Conservation (phyloP, 345 rosid species). For the Theobroma cacao region DNA sequence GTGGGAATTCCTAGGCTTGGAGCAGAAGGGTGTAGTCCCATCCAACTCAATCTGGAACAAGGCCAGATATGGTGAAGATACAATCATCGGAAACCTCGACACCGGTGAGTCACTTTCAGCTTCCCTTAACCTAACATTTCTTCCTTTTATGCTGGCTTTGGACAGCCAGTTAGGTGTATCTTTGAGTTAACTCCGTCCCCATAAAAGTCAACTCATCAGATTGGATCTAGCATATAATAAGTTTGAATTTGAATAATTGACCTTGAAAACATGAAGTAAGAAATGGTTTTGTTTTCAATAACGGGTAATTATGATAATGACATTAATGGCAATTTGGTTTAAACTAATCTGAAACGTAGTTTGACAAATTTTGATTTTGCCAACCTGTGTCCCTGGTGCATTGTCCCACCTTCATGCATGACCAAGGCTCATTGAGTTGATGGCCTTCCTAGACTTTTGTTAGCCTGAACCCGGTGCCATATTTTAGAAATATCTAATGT, state of each 20-base stretch:
- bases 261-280: neutral
- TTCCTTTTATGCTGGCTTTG: neutral
- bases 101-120: slow-evolving; percentile 43
- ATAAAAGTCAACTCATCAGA: neutral
- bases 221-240: neutral
- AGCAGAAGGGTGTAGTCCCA: slow-evolving; percentile 37
- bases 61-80: slow-evolving; percentile 71
- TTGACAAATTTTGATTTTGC: neutral
- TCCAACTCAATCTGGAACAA: slow-evolving; percentile 62
- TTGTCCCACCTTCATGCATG: neutral
- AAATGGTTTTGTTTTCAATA: neutral
- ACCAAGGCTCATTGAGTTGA: neutral
- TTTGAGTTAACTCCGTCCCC: neutral
- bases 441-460: neutral
- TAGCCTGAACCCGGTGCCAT: neutral
- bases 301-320: slow-evolving; percentile 8
- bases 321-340: neutral
- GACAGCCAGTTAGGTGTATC: neutral
- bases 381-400: neutral
- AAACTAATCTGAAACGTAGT: neutral
- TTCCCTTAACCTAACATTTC: neutral
- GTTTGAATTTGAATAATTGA: slow-evolving; percentile 20
- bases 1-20: slow-evolving; percentile 83
- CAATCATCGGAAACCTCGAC: slow-evolving; percentile 86
- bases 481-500: neutral